Conservation (phyloP, 2,329 filamentous ascomycete species). For the Sordariomycetes sp. region DNA sequence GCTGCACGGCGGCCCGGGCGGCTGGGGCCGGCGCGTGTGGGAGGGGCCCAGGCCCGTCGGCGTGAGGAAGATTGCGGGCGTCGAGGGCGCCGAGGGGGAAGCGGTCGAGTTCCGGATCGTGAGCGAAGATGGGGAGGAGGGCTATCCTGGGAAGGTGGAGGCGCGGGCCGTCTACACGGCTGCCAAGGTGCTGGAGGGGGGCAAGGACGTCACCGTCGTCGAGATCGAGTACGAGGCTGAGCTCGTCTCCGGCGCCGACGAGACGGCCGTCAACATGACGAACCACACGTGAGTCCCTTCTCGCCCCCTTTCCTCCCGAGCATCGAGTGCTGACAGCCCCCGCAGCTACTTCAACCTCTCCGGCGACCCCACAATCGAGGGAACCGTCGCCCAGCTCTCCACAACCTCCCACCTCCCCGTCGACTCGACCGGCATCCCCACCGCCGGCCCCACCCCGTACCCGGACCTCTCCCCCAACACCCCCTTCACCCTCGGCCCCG, state of each 20-base stretch:
- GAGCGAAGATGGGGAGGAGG: conserved; percentile 75
- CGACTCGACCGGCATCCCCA: conserved; percentile 62
- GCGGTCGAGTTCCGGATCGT: conserved; percentile 50
- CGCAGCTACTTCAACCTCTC: conserved; percentile 54
- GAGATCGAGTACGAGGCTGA: conserved; percentile 85
- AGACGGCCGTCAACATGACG: conserved; percentile 85
- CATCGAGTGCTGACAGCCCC: neutral
- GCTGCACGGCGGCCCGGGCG: conserved; percentile 56
- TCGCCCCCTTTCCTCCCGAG: neutral
- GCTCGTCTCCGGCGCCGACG: conserved; percentile 65
- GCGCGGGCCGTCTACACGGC: conserved; percentile 67
- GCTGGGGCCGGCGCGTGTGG: conserved; percentile 75
- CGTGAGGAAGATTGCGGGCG: conserved; percentile 31
- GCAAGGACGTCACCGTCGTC: conserved; percentile 55
- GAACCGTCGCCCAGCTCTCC: conserved; percentile 53
- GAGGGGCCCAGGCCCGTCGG: conserved; percentile 53
- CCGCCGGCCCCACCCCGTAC: conserved; percentile 49
- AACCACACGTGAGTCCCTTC: conserved; percentile 63
- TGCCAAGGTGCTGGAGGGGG: conserved; percentile 49
- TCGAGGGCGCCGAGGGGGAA: conserved; percentile 48
- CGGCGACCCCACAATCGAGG: conserved; percentile 36
- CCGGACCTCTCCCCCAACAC: conserved; percentile 50
- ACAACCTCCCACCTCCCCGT: conserved; percentile 57
- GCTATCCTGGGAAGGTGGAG: conserved; percentile 77
- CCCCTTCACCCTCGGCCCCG: conserved; percentile 58